Evolutionary conservation across 2,329 filamentous ascomycete genomes (phyloP).

Genomic region (Ophiocordyceps camponoti-saundersi): DNA sequence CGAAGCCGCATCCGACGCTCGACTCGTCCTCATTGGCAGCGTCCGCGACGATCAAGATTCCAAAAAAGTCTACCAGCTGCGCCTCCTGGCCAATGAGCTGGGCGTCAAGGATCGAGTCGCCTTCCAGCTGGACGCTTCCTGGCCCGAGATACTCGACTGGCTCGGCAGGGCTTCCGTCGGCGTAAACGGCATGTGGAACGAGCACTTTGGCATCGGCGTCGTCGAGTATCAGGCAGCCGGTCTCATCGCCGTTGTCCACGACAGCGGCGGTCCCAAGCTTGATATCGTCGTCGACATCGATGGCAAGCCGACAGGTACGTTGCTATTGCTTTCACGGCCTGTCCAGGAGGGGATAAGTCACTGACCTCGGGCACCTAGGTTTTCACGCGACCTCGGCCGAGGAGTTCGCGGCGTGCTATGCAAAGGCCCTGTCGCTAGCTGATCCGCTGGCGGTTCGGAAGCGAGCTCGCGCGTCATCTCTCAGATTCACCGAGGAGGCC

Average conservation of each 20-base stretch:
- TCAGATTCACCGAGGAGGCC: constrained; percentile 73
- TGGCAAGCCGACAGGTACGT: constrained; percentile 57
- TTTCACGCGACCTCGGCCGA: constrained; percentile 67
- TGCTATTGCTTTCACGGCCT: background rate
- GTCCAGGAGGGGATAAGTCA: no score
- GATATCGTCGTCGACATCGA: constrained; percentile 80
- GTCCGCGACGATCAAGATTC: constrained; percentile 74
- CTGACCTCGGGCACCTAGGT: constrained; percentile 25
- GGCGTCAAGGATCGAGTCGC: constrained; percentile 69
- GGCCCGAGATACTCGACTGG: constrained; percentile 72
- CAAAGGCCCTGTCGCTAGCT: constrained; percentile 54
- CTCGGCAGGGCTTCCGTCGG: constrained; percentile 63
- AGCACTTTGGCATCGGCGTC: constrained; percentile 96
- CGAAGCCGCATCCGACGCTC: constrained; percentile 35
- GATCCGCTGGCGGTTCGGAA: constrained; percentile 60
- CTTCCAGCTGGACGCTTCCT: constrained; percentile 80
- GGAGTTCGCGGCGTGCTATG: constrained; percentile 70
- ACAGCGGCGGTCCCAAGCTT: constrained; percentile 80
- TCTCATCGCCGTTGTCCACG: constrained; percentile 79
- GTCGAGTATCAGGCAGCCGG: constrained; percentile 97
- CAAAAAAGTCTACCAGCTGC: constrained; percentile 73
- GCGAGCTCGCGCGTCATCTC: constrained; percentile 61
- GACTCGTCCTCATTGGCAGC: constrained; percentile 73
- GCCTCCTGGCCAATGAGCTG: constrained; percentile 73
- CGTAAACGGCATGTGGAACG: constrained; percentile 99